Percentiles rank a stretch among this genome's conserved stretches.
These are phyloP conservation scores for Ophioceras dolichostomum DNA, from an alignment of 2,329 filamentous ascomycete species.

Conservation along the genomic window DNA sequence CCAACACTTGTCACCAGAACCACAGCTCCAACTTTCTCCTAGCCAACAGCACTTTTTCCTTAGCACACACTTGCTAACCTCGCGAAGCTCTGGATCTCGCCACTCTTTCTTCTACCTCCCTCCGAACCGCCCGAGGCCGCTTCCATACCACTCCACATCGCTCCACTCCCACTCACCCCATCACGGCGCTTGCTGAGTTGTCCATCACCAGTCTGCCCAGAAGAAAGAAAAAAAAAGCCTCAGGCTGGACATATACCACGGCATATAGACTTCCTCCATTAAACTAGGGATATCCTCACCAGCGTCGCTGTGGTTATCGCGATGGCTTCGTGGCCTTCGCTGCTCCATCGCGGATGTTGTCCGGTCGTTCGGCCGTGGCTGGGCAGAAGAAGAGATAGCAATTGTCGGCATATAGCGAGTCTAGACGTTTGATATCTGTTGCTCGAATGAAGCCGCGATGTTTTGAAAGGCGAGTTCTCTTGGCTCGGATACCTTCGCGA, in stretches of 20 bases:
- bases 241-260: background rate
- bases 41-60: too few species aligned
- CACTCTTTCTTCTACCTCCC: too few species aligned
- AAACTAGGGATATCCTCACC: background rate
- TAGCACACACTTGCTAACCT: background rate
- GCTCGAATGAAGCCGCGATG: background rate
- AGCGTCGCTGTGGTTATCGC: background rate
- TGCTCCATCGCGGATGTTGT: background rate
- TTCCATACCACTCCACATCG: background rate
- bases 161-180: background rate
- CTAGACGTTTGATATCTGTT: background rate
- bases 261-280: background rate
- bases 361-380: background rate
- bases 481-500: too few species aligned
- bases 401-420: background rate
- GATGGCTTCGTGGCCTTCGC: too few species aligned
- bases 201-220: too few species aligned
- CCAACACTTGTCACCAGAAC: too few species aligned
- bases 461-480: too few species aligned
- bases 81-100: too few species aligned
- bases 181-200: background rate
- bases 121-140: too few species aligned
- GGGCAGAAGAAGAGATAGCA: background rate
- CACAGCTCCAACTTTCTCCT: too few species aligned
- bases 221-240: background rate